Base-by-base conservation (phyloP, 1,284 basidiomycete genomes). In the Cryptococcus sp. region DNA sequence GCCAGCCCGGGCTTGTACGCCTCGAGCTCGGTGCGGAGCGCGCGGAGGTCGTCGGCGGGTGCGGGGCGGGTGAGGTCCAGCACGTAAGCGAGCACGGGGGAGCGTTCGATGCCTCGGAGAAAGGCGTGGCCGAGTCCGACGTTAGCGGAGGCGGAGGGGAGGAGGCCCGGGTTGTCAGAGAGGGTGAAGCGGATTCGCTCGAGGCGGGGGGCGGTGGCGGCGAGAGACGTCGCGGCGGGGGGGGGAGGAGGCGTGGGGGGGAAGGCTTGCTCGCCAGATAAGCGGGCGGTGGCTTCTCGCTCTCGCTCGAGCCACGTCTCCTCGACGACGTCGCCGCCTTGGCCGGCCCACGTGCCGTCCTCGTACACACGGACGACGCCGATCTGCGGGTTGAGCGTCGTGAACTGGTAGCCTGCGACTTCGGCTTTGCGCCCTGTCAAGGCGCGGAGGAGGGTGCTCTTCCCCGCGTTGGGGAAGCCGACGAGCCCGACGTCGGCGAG, bases 101-200 rank as follows among this genome's bases (percentile, higher is more conserved):
- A 94, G 2, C 95, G 85, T 72, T 98, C 95, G 73, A 98, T 90
- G 6, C 91, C 89, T 2, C 92, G 85, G 23, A 99, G 77, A 79
- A 98, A 98, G 0, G 88, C 87, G 74, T 98, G 93, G 0, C 96
- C 96, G 0, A 98, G 82, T 1, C 95, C 95, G 43, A 92, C 85
- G 73, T 95, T 90, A 63, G 89, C 84, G 1, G 91, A 89, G 0
- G 94, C 91, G 11, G 84, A 82, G 7, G 84, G 83, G 49, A 98
- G 87, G 33, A 98, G 84, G 12, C 95, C 95, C 0, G 96, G 95
- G 70, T 98, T 96, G 78, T 99, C 95, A n/a, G 93, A 89, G 56
- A 99, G 86, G 1, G 90, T 94, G 78, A 98, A 93, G 2, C 95
- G 84, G 71, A 89, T 87, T 2, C 80, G 78, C 74, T 95, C 92